Conservation (phyloP, 139 green algal genomes). For the Asterochloris erici region DNA sequence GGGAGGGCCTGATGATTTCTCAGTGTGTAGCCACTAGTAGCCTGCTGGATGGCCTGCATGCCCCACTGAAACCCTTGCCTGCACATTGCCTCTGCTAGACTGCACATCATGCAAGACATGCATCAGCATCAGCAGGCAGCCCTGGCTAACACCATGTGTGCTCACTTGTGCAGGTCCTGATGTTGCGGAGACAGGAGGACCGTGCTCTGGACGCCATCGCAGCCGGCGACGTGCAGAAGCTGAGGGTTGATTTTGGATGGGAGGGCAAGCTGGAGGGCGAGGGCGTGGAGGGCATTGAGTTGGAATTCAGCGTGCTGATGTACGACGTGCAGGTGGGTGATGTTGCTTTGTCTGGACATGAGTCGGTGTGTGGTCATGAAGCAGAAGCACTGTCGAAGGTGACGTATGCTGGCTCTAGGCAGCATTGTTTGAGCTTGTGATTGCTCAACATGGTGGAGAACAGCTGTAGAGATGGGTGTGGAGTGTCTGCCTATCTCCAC, state of each 20-base stretch:
- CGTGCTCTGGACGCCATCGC: background rate
- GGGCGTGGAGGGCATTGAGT: slow-evolving; percentile 7
- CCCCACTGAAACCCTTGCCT: too few relatives aligned
- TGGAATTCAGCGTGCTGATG: slow-evolving; percentile 9
- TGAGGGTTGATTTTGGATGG: slow-evolving; percentile 20
- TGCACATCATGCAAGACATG: too few relatives aligned
- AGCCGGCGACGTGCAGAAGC: slow-evolving; percentile 7
- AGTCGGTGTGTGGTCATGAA: background rate
- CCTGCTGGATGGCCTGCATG: too few relatives aligned
- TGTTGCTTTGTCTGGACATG: background rate
- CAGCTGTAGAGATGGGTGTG: too few relatives aligned
- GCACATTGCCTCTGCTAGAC: too few relatives aligned
- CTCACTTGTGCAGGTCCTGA: background rate
- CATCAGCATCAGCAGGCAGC: background rate
- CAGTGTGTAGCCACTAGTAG: too few relatives aligned
- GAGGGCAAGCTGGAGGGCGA: slow-evolving; percentile 4
- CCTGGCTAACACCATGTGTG: background rate
- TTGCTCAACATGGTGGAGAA: too few relatives aligned
- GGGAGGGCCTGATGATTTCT: too few relatives aligned
- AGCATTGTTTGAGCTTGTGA: too few relatives aligned
- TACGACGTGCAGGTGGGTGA: slow-evolving; percentile 3
- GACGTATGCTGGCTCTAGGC: too few relatives aligned
- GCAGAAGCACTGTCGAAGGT: too few relatives aligned
- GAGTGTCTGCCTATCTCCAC: too few relatives aligned
- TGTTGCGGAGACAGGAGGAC: slow-evolving; percentile 8